Base-by-base conservation (phyloP, 108 stramenopile species). In the Skeletonema tropicum region DNA sequence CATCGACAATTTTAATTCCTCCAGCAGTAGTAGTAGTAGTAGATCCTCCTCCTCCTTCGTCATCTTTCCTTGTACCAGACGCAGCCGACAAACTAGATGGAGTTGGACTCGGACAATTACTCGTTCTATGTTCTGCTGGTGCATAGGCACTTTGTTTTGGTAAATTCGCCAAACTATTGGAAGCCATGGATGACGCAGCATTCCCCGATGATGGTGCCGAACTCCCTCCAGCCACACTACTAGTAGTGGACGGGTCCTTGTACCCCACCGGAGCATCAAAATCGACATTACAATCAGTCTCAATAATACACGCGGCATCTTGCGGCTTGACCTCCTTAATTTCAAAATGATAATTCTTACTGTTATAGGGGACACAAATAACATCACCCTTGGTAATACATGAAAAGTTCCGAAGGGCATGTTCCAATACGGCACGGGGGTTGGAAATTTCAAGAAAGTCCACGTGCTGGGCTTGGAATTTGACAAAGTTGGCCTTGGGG, bases 401-500 rank as follows among this genome's bases (percentile, higher is more conserved):
- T 21, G 90, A 89, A 80, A 94, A 99, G 73, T 96, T 95, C 13
- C 98, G 87, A 6, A 99, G 80, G 7, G 97, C 93, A 70, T 93
- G 91, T 83, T 99, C 98, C 68, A 99, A 79, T 23, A 99, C 98
- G 23, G 98, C 99, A 9, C 97, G 89, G 19, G 99, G 99, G 80
- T 99, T 98, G 73, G 94, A 89, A 75, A 99, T 98, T 64, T 99
- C 98, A 66, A 99, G 79, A 83, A 99, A 99, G 77, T 99, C 99
- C n/a, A 97, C 96, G 57, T 92, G 92, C 80, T 98, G 99, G 31
- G 99, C 97, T 79, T 97, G 96, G 60, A 99, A 80, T 83, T 99
- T 99, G 72, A 99, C 96, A 74, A 94, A 98, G 60, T 91, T 97
- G 14, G 97, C 98, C 87, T 98, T 96, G 66, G 95, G 95, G 39